A percentile compares a stretch with the other conserved stretches of the same genome.
Evolutionary conservation across 2,329 filamentous ascomycete species (phyloP).

Genomic region (Dothistroma septosporum): DNA sequence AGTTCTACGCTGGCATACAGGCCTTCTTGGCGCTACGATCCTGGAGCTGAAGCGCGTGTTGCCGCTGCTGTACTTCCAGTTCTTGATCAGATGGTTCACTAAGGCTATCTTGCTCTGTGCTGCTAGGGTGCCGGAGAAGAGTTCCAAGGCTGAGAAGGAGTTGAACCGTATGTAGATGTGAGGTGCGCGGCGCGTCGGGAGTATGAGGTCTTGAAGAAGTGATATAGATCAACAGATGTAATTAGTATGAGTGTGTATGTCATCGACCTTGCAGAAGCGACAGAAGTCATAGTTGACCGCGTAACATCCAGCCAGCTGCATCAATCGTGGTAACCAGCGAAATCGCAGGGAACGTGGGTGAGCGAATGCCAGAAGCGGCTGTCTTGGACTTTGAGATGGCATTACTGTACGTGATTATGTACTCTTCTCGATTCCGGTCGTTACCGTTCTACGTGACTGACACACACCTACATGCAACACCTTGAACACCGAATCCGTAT

Average conservation of each 20-base stretch:
- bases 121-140: neutral
- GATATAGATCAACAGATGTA: neutral
- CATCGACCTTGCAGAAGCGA: too few relatives aligned
- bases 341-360: neutral
- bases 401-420: slow-evolving; percentile 20
- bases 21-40: neutral
- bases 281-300: too few relatives aligned
- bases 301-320: too few relatives aligned
- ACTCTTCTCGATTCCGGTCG: slow-evolving; percentile 1
- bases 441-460: neutral
- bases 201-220: neutral
- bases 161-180: neutral
- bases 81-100: neutral
- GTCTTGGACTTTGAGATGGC: slow-evolving; percentile 1
- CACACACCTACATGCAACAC: neutral
- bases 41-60: neutral
- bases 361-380: neutral
- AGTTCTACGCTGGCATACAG: neutral
- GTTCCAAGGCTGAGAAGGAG: neutral
- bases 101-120: neutral
- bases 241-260: too few relatives aligned
- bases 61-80: neutral
- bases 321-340: too few relatives aligned
- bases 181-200: neutral
- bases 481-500: slow-evolving; percentile 3